Percentiles rank a stretch among this genome's conserved stretches.
These are phyloP conservation scores for Globisporangium spinosum DNA, from an alignment of 352 stramenopile species.

Conservation along the genomic window DNA sequence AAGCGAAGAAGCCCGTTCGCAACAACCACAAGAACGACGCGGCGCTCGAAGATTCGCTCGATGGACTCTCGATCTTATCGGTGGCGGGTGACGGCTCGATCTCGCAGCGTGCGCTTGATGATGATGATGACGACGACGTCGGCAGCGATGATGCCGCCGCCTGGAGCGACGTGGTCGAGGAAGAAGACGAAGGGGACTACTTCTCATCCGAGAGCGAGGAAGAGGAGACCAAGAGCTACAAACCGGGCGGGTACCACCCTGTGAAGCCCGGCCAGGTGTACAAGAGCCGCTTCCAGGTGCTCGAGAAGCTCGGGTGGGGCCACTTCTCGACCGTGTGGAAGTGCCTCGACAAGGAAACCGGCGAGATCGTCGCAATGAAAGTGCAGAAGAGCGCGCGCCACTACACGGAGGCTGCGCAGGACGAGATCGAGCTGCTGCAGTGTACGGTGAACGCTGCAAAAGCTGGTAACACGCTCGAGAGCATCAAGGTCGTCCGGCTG, in stretches of 20 bases:
- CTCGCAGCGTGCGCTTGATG: constrained; percentile 18
- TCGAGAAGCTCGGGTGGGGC: constrained; percentile 99
- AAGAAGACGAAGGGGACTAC: constrained; percentile 81
- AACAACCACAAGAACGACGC: constrained; percentile 9
- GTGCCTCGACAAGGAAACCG: constrained; percentile 87
- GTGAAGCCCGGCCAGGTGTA: constrained; percentile 93
- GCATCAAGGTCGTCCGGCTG: constrained; percentile 58
- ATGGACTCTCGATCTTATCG: constrained; percentile 25
- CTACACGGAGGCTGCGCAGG: constrained; percentile 97
- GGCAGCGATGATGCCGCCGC: constrained; percentile 36
- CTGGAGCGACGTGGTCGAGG: constrained; percentile 23
- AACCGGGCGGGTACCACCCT: constrained; percentile 96
- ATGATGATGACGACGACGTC: constrained; percentile 27
- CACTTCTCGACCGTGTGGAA: constrained; percentile 99
- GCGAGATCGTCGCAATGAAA: constrained; percentile 92
- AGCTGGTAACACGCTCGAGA: constrained; percentile 17
- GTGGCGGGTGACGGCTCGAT: constrained; percentile 30
- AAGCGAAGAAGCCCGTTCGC: constrained; percentile 4
- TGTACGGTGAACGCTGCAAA: constrained; percentile 75
- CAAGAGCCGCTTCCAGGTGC: constrained; percentile 93
- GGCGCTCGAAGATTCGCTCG: constrained; percentile 11
- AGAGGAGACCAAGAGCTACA: constrained; percentile 95
- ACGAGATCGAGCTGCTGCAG: constrained; percentile 97
- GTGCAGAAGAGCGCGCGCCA: constrained; percentile 97
- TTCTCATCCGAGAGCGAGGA: constrained; percentile 83